Percentiles rank a stretch among this genome's conserved stretches.
Evolutionary conservation across 192 early-diverging fungal species (phyloP).

Genomic region (Rhizophagus prolifer): DNA sequence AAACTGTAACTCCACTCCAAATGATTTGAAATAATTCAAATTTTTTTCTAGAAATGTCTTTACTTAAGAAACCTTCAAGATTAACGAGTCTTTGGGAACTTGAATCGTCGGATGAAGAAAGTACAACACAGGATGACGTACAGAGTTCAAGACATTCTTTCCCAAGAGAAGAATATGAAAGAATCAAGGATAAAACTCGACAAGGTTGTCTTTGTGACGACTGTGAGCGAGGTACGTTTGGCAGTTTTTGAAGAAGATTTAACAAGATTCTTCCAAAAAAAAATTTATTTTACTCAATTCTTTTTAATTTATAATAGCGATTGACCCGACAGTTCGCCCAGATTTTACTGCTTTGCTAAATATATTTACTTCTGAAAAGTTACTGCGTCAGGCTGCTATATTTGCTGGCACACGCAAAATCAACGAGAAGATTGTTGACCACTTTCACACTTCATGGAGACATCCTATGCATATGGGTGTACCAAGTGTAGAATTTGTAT

Average conservation of each 20-base stretch:
- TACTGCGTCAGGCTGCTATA: slow-evolving; percentile 28
- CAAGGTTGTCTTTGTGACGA: slow-evolving; percentile 9
- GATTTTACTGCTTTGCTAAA: slow-evolving; percentile 6
- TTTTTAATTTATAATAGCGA: not conserved
- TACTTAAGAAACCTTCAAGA: not conserved
- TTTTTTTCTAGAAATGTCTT: not conserved
- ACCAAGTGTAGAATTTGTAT: slow-evolving; percentile 22
- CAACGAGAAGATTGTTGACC: slow-evolving; percentile 26
- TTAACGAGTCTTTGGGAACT: slow-evolving; percentile 17
- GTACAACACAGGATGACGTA: not conserved
- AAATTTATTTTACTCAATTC: not conserved
- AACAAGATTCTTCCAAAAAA: not conserved
- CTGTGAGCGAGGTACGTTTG: slow-evolving; percentile 13
- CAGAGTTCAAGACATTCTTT: not conserved
- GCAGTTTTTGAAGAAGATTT: not conserved
- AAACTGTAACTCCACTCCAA: too few relatives aligned
- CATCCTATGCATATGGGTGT: slow-evolving; percentile 30
- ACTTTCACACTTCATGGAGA: slow-evolving; percentile 25
- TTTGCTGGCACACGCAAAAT: slow-evolving; percentile 29
- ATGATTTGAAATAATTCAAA: too few relatives aligned
- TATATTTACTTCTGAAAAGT: slow-evolving; percentile 24
- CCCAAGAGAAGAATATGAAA: slow-evolving; percentile 7
- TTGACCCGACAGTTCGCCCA: slow-evolving; percentile 2
- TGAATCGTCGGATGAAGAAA: slow-evolving; percentile 9
- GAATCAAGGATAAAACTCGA: not conserved